Evolutionary conservation across 352 stramenopile species (phyloP), one percentile per base, ranked within the genome.

Genomic region (Pythium phragmitis): DNA sequence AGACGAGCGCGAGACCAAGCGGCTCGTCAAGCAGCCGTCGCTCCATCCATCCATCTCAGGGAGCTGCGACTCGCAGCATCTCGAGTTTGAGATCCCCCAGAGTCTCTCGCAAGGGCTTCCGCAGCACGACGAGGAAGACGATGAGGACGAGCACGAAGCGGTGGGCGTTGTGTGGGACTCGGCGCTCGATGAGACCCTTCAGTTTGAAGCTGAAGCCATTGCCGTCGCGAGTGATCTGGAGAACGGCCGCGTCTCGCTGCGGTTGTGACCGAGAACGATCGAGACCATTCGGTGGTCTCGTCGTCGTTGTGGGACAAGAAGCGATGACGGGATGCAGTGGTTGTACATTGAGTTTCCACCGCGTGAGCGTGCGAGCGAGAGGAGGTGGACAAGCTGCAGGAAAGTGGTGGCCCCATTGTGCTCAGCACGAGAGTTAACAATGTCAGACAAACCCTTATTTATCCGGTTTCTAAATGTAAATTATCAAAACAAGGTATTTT

Each of bases 221-320:
- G 53, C 61, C 14, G 61, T 68, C 43, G 42, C 61, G 23, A 49
- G 63, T 9, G 61, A 68, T 48, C 16, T 68, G 56, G 61, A 68
- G 45, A 45, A 46, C 36, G 61, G 61, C n/a, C 54, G 47, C 30
- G 14, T 61, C 43, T 57, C 51, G 4, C 60, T 61, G 23, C 21
- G 46, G 51, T 46, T 54, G 1, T 60, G n/a, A 59, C 8, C 11
- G 6, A 21, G 21, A 33, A 8, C 30, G 34, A 46, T 21, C 39
- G 2, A 14, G 13, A 17, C 5, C 39, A 46, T 1, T 17, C 1
- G 13, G 39, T 17, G 8, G 39, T n/a, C 8, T 2, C 39, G 16
- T 46, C 12, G 33, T 37, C 34, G 34, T 39, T 39, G 34, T 30
- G 26, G 26, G 26, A 30, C 26, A 30, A 30, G 26, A 30, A 30